These are phyloP conservation scores for Coniochaeta hoffmannii DNA, from an alignment of 2,329 filamentous ascomycete species.

Conservation along the genomic window DNA sequence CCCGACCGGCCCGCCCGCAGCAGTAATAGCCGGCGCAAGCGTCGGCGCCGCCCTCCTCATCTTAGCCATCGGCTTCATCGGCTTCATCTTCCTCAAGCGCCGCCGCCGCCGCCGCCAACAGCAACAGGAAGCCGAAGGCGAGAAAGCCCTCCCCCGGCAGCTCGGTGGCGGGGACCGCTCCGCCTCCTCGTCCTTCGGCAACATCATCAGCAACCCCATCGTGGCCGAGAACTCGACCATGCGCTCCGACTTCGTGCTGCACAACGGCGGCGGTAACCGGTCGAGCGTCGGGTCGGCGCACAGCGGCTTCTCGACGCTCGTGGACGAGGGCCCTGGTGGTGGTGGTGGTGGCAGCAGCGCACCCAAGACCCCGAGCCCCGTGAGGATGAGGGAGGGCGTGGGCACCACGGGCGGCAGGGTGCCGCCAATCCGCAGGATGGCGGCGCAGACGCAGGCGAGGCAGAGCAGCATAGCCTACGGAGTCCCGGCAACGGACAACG, in stretches of 20 bases:
- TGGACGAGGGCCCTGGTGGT: slow-evolving; percentile 1
- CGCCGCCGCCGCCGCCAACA: slow-evolving; percentile 18
- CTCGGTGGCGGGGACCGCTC: too few relatives aligned
- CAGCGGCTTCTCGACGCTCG: slow-evolving; percentile 8
- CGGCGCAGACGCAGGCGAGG: slow-evolving; percentile 6
- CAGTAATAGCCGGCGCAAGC: slow-evolving; percentile 39
- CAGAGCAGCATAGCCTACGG: slow-evolving; percentile 14
- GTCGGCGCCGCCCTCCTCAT: slow-evolving; percentile 36
- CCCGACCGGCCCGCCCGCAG: slow-evolving; percentile 24
- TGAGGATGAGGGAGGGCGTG: neutral
- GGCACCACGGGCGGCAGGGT: slow-evolving; percentile 7
- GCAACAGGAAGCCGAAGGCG: slow-evolving; percentile 11
- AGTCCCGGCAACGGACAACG: slow-evolving; percentile 8
- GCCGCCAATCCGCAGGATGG: slow-evolving; percentile 31
- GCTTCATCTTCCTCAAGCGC: slow-evolving; percentile 28
- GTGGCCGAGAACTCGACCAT: slow-evolving; percentile 29
- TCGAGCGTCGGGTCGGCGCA: slow-evolving; percentile 8
- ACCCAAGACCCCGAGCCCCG: slow-evolving; percentile 10
- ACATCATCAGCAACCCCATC: slow-evolving; percentile 52
- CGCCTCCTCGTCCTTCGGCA: slow-evolving; percentile 35
- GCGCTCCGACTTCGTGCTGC: slow-evolving; percentile 45
- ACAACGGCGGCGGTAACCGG: slow-evolving; percentile 20
- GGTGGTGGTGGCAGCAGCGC: neutral
- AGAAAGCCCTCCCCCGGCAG: too few relatives aligned
- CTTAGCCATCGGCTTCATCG: slow-evolving; percentile 29